phyloP scores from a whole-genome alignment of 2,329 filamentous ascomycete species.

The Thielaviopsis ethacetica region DNA sequence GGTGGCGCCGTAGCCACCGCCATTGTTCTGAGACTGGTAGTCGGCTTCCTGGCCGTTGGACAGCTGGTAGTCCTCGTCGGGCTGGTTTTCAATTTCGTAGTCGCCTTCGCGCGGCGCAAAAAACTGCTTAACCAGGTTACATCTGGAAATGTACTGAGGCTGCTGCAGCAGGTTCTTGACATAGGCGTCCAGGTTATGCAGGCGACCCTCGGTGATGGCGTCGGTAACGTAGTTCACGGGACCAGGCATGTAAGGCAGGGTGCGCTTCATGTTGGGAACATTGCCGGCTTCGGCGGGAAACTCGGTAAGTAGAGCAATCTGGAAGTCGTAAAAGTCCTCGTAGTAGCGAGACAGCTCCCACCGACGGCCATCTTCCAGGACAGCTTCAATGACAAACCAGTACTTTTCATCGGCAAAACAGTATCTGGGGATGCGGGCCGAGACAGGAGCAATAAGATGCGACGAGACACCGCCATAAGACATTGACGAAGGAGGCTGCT shows the following conservation, averaged over 20 bases:
- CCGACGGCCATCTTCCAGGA: constrained; percentile 74
- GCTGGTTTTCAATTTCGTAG: constrained; percentile 74
- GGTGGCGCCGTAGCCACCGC: constrained; percentile 34
- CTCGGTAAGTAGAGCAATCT: constrained; percentile 81
- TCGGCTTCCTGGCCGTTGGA: constrained; percentile 31
- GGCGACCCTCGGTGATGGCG: constrained; percentile 80
- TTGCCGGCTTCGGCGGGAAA: constrained; percentile 91
- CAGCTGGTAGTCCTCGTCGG: constrained; percentile 60
- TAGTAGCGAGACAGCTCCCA: constrained; percentile 94
- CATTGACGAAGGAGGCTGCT: background rate
- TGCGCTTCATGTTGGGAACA: constrained; percentile 59
- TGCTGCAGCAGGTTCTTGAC: constrained; percentile 80
- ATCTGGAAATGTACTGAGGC: constrained; percentile 68
- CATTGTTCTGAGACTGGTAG: constrained; percentile 33
- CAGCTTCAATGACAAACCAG: constrained; percentile 92
- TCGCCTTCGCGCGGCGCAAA: constrained; percentile 83
- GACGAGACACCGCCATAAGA: constrained; percentile 23
- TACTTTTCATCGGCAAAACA: constrained; percentile 97
- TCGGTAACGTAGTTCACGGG: constrained; percentile 98
- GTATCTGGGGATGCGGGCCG: constrained; percentile 77
- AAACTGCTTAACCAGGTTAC: constrained; percentile 72
- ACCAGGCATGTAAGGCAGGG: constrained; percentile 91
- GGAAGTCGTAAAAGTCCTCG: constrained; percentile 97
- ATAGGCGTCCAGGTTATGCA: constrained; percentile 87
- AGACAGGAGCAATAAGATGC: constrained; percentile 57